Evolutionary conservation across 202 grass and related monocot genomes (phyloP).

Genomic region (Hordeum pubiflorum): DNA sequence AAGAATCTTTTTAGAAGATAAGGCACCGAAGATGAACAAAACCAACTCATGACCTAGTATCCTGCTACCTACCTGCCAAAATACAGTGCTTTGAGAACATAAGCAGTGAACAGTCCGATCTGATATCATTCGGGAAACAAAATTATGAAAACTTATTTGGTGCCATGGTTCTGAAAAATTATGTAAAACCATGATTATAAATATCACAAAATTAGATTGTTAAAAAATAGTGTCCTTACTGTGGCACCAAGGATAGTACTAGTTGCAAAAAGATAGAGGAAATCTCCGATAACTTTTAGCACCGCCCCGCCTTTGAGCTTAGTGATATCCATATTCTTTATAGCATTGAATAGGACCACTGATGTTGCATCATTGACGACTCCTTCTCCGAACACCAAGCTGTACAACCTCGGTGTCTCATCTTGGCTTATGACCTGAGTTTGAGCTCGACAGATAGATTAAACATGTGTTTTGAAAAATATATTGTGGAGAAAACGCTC

Average conservation of each 20-base stretch:
- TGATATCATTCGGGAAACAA: conserved; percentile 32
- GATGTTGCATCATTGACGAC: conserved; percentile 84
- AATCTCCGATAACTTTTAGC: conserved; percentile 60
- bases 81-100: conserved; percentile 76
- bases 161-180: not conserved
- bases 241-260: conserved; percentile 70
- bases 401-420: conserved; percentile 79
- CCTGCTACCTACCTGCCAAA: conserved; percentile 71
- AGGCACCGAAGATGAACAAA: not conserved
- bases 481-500: not conserved
- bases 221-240: conserved; percentile 28
- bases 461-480: not conserved
- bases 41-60: not conserved
- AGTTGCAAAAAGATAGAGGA: conserved; percentile 67
- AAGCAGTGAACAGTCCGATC: conserved; percentile 77
- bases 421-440: conserved; percentile 79
- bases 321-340: conserved; percentile 64
- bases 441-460: not conserved
- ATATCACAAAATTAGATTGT: not conserved
- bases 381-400: conserved; percentile 93
- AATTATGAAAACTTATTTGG: not conserved
- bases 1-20: not conserved
- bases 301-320: conserved; percentile 38
- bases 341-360: conserved; percentile 82
- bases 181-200: not conserved